Percentiles rank a stretch among this genome's conserved stretches.
phyloP scores from a whole-genome alignment of 2,329 filamentous ascomycete genomes.

The Arachnomyces sp. region DNA sequence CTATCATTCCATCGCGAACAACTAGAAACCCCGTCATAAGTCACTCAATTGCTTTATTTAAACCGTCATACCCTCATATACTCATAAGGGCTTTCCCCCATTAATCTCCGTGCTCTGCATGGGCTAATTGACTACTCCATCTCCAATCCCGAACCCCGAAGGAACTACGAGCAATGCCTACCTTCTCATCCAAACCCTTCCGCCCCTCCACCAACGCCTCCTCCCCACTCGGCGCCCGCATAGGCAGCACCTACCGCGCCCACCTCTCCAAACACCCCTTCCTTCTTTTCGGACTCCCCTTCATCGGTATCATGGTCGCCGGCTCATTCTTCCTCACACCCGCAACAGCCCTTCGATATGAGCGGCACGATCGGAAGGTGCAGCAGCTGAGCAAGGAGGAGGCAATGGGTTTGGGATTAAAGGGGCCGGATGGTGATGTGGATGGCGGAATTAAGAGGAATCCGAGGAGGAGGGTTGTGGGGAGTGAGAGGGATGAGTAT shows the following conservation, averaged over 20 bases:
- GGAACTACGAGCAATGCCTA: slow-evolving; percentile 42
- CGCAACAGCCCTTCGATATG: slow-evolving; percentile 87
- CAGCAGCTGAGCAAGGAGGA: slow-evolving; percentile 79
- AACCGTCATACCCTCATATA: neutral
- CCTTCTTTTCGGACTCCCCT: slow-evolving; percentile 86
- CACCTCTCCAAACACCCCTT: slow-evolving; percentile 75
- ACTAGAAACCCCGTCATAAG: too few relatives aligned
- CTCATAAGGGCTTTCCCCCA: too few relatives aligned
- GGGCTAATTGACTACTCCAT: too few relatives aligned
- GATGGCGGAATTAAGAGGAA: slow-evolving; percentile 62
- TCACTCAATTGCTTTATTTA: too few relatives aligned
- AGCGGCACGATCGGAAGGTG: slow-evolving; percentile 84
- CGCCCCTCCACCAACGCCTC: slow-evolving; percentile 44
- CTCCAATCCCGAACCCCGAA: neutral
- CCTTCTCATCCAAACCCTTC: slow-evolving; percentile 65
- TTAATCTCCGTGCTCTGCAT: too few relatives aligned
- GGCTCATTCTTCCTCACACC: slow-evolving; percentile 93
- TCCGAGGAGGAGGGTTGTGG: slow-evolving; percentile 35
- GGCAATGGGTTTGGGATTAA: slow-evolving; percentile 66
- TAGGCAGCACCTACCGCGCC: slow-evolving; percentile 70
- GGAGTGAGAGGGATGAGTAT: slow-evolving; percentile 41
- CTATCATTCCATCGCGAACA: too few relatives aligned
- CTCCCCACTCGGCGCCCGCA: slow-evolving; percentile 51
- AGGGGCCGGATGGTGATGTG: slow-evolving; percentile 63
- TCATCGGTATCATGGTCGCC: slow-evolving; percentile 79